Evolutionary conservation across 768 basidiomycete species (phyloP).

Genomic region (Pleurotus giganteus): DNA sequence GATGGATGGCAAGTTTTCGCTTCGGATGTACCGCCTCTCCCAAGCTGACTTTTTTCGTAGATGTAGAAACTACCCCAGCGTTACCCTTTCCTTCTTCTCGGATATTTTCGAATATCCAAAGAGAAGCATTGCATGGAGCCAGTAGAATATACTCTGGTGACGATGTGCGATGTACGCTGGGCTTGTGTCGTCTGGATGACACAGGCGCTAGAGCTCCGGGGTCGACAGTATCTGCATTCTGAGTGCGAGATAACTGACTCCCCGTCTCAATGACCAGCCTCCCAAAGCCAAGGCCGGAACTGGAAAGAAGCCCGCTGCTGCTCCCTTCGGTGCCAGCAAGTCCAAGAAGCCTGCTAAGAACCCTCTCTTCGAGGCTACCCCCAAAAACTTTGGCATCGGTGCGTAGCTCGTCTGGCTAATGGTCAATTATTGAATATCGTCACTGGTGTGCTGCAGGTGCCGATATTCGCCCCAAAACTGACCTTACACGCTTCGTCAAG

Average conservation of each 20-base stretch:
- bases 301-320: conserved; percentile 83
- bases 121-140: conserved; percentile 12
- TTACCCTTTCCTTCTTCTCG: conserved; percentile 7
- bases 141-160: conserved; percentile 13
- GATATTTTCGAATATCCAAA: conserved; percentile 21
- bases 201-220: conserved; percentile 58
- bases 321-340: conserved; percentile 81
- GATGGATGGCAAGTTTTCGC: conserved; percentile 53
- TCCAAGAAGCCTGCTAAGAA: conserved; percentile 79
- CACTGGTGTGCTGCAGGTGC: conserved; percentile 59
- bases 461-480: conserved; percentile 85
- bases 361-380: conserved; percentile 88
- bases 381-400: conserved; percentile 98
- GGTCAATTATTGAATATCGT: neutral
- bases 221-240: conserved; percentile 24
- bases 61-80: conserved; percentile 25
- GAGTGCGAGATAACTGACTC: conserved; percentile 38
- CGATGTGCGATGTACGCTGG: conserved; percentile 42
- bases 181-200: conserved; percentile 24
- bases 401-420: conserved; percentile 19
- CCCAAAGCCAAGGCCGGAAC: conserved; percentile 70
- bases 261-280: conserved; percentile 94
- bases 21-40: conserved; percentile 32
- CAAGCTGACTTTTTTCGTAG: conserved; percentile 10
- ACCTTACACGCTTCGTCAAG: conserved; percentile 97